Evolutionary conservation across 495 filamentous ascomycete genomes (phyloP).

Genomic region (Umbilicaria muhlenbergii): DNA sequence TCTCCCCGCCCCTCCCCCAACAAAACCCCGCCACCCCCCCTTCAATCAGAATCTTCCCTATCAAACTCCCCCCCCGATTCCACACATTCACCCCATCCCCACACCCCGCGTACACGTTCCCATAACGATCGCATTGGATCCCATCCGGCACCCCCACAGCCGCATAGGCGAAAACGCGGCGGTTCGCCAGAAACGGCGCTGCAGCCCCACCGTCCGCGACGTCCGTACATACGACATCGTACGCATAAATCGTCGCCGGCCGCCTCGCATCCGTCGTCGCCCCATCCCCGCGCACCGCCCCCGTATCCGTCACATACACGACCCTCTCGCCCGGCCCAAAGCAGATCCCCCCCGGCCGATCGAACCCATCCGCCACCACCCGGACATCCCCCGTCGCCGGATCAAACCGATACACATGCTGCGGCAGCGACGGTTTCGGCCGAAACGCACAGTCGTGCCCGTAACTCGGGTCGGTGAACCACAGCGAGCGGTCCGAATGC

Average conservation of each 20-base stretch:
- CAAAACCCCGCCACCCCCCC: conserved; percentile 35
- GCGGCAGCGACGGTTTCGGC: conserved; percentile 28
- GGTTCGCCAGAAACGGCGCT: conserved; percentile 28
- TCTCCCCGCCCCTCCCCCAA: conserved; percentile 35
- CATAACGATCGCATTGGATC: conserved; percentile 25
- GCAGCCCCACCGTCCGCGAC: too few relatives aligned
- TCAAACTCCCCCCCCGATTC: conserved; percentile 23
- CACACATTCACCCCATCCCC: conserved; percentile 30
- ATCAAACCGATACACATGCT: conserved; percentile 36
- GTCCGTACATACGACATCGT: not conserved
- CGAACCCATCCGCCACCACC: conserved; percentile 34
- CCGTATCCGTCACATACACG: conserved; percentile 35
- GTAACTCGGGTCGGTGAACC: conserved; percentile 42
- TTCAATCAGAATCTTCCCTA: conserved; percentile 35
- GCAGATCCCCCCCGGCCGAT: conserved; percentile 29
- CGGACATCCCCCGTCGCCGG: conserved; percentile 27
- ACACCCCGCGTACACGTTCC: conserved; percentile 31
- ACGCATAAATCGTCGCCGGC: conserved; percentile 14
- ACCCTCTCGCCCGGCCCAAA: conserved; percentile 31
- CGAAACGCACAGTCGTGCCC: conserved; percentile 26
- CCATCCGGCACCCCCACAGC: conserved; percentile 39
- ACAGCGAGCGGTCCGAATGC: conserved; percentile 27
- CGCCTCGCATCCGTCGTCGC: conserved; percentile 8
- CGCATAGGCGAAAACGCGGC: conserved; percentile 41
- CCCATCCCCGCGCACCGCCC: conserved; percentile 23